phyloP scores from a whole-genome alignment of 2,329 filamentous ascomycete species.

The Pyrenophora seminiperda region DNA sequence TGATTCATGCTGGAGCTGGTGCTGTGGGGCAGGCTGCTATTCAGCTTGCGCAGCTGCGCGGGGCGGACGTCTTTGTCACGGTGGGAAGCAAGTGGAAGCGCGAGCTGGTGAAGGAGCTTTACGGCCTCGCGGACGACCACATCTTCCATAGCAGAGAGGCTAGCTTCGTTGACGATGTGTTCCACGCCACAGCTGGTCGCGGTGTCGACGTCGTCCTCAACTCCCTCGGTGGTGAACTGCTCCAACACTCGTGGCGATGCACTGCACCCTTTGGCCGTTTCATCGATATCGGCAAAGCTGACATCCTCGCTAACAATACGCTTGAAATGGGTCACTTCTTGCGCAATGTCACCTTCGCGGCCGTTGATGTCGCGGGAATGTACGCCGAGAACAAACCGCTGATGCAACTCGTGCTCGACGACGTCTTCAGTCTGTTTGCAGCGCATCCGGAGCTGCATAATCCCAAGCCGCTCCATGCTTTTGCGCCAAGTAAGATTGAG shows the following conservation, averaged over 20 bases:
- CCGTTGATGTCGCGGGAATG: slow-evolving; percentile 9
- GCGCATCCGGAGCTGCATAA: neutral
- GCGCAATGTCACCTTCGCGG: slow-evolving; percentile 13
- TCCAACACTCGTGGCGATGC: slow-evolving; percentile 31
- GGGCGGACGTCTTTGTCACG: slow-evolving; percentile 26
- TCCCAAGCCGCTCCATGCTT: slow-evolving; percentile 7
- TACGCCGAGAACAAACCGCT: slow-evolving; percentile 7
- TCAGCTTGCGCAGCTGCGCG: slow-evolving; percentile 20
- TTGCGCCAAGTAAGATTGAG: slow-evolving; percentile 16
- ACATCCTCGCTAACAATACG: slow-evolving; percentile 18
- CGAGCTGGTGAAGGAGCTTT: slow-evolving; percentile 14
- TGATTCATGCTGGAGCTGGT: slow-evolving; percentile 35
- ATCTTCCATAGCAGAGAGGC: slow-evolving; percentile 41
- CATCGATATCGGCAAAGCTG: slow-evolving; percentile 29
- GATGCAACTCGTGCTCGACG: slow-evolving; percentile 11
- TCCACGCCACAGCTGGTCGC: slow-evolving; percentile 25
- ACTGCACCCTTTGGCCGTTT: slow-evolving; percentile 42
- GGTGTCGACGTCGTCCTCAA: slow-evolving; percentile 48
- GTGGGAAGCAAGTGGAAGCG: slow-evolving; percentile 19
- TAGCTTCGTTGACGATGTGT: slow-evolving; percentile 34
- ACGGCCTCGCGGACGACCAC: slow-evolving; percentile 35
- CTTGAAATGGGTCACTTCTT: slow-evolving; percentile 22
- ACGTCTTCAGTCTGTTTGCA: slow-evolving; percentile 10
- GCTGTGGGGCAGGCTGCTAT: slow-evolving; percentile 33
- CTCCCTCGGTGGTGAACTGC: slow-evolving; percentile 30